Evolutionary conservation across 2,329 filamentous ascomycete species (phyloP).

Genomic region (Cryoendolithus antarcticus): DNA sequence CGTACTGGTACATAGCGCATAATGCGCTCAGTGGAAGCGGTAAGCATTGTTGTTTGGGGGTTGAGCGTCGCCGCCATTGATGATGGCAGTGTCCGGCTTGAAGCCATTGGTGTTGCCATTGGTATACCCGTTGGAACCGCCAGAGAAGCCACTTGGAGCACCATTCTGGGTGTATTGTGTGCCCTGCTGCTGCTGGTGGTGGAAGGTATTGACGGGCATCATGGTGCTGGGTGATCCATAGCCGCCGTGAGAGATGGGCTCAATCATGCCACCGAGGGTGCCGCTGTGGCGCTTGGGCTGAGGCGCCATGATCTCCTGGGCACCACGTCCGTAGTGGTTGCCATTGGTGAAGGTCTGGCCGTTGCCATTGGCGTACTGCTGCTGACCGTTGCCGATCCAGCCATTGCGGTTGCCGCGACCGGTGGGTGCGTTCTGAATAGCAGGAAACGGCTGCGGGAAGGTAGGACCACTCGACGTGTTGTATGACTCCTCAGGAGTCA

Average conservation of each 20-base stretch:
- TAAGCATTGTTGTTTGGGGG: slow-evolving; percentile 2
- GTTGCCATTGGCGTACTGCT: slow-evolving; percentile 10
- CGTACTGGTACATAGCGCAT: neutral
- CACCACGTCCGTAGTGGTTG: slow-evolving; percentile 7
- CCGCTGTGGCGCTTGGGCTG: slow-evolving; percentile 18
- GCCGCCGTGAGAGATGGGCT: too few species aligned
- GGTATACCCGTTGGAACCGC: neutral
- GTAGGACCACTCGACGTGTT: slow-evolving; percentile 2
- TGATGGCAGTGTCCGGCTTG: slow-evolving; percentile 1
- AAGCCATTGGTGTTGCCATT: neutral
- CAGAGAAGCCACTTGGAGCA: neutral
- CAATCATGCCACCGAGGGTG: slow-evolving; percentile 8
- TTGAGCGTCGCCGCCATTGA: neutral
- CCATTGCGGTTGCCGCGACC: slow-evolving; percentile 16
- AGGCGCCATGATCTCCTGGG: slow-evolving; percentile 15
- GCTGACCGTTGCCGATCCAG: slow-evolving; percentile 15
- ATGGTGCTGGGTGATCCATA: slow-evolving; percentile 1
- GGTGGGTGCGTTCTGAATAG: slow-evolving; percentile 9
- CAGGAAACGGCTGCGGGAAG: slow-evolving; percentile 8
- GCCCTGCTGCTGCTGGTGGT: neutral
- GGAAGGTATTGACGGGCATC: neutral
- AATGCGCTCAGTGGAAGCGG: slow-evolving; percentile 4
- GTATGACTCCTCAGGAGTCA: slow-evolving; percentile 3
- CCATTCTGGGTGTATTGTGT: neutral
- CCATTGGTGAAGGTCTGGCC: slow-evolving; percentile 4